Base-by-base conservation (phyloP, 441 rosid species). In the Bruguiera hainesii region DNA sequence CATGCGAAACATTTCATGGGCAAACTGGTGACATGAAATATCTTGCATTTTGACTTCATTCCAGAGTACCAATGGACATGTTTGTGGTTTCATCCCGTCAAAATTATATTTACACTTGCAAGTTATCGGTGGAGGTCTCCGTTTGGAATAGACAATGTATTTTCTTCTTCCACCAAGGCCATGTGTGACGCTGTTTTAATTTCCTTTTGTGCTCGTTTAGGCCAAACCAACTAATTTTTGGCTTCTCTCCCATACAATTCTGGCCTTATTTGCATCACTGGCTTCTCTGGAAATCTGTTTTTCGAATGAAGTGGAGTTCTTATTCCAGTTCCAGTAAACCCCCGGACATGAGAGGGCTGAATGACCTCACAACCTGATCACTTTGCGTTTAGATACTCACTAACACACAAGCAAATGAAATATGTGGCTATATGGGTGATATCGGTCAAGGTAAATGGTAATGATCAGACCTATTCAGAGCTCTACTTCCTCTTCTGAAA, bases 291-390 rank as follows among this genome's bases (percentile, higher is more conserved):
- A 93, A 25, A 89, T 71, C 79, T 82, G 89, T 78, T 89, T 93
- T 84, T 93, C 95, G 66, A 89, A 90, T 13, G 98, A 89, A 56
- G 97, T 81, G 0, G 91, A 87, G 72, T 83, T 78, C 78, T 89
- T 87, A 79, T 90, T 89, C 97, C 97, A 90, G 84, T 97, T 93
- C 97, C 98, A 89, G 68, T 93, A 91, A 29, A 88, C 96, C 9
- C 97, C 37, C 37, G 0, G 96, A 91, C 79, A 88, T 91, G 86
- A 80, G 59, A 90, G 84, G 78, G 80, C 84, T 30, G 89, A 89
- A 15, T 93, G 88, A 62, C 88, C 89, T 85, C 73, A 87, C 96
- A 55, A 89, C 94, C 98, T 89, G 66, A 71, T 26, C 56, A 67
- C 55, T 64, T 3, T 35, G 4, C 19, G 20, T 4, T 60, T 37